phyloP scores from a whole-genome alignment of 1,284 basidiomycete species.

The Fomitiporia mediterranea region DNA sequence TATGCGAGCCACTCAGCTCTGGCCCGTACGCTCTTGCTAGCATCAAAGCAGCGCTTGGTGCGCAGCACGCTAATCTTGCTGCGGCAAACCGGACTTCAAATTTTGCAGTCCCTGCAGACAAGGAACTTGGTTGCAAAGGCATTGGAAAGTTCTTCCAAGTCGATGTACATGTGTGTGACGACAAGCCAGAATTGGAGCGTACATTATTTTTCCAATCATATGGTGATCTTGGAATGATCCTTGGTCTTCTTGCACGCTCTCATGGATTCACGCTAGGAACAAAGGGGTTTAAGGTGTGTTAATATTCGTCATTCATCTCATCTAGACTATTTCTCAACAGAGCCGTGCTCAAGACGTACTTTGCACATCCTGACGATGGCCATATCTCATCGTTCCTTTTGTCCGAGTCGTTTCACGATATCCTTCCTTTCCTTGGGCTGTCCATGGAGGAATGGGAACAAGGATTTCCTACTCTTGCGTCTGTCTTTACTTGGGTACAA shows the following conservation, averaged over 20 bases:
- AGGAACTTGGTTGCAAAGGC: constrained; percentile 20
- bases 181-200: constrained; percentile 45
- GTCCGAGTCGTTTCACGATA: constrained; percentile 38
- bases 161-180: constrained; percentile 55
- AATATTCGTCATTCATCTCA: not conserved
- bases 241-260: constrained; percentile 48
- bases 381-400: constrained; percentile 29
- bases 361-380: not conserved
- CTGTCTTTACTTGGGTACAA: constrained; percentile 53
- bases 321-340: constrained; percentile 2
- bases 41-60: constrained; percentile 43
- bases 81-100: constrained; percentile 54
- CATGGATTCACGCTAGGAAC: constrained; percentile 45
- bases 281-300: constrained; percentile 55
- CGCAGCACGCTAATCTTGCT: constrained; percentile 41
- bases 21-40: constrained; percentile 33
- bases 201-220: constrained; percentile 54
- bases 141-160: constrained; percentile 44
- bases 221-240: constrained; percentile 65
- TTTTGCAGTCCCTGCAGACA: constrained; percentile 47
- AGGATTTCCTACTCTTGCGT: constrained; percentile 50
- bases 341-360: constrained; percentile 25
- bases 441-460: constrained; percentile 44
- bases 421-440: constrained; percentile 52
- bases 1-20: constrained; percentile 36